Conservation (phyloP, 352 stramenopile genomes). For the Blastocystis sp. region DNA sequence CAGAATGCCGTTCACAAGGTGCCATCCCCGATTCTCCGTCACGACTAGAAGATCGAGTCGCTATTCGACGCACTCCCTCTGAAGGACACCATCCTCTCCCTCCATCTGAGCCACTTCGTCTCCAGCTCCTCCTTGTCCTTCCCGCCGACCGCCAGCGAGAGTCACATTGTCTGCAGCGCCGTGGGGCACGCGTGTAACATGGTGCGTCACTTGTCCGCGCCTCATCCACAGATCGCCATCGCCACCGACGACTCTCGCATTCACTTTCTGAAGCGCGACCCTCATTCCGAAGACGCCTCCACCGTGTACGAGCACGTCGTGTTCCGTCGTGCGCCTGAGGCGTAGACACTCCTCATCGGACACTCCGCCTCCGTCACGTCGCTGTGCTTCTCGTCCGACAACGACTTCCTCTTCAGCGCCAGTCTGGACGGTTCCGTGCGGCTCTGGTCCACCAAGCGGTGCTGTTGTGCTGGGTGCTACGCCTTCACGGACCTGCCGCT, state of each 20-base stretch:
- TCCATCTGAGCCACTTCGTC: constrained; percentile 42
- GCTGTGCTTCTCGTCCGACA: constrained; percentile 7
- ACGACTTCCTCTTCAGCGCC: constrained; percentile 1
- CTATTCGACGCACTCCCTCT: background rate
- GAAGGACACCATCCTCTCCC: background rate
- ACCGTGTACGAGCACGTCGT: constrained; percentile 4
- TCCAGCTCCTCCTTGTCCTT: background rate
- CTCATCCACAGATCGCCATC: constrained; percentile 26
- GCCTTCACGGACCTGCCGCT: constrained; percentile 23
- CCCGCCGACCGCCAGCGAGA: background rate
- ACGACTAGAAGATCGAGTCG: background rate
- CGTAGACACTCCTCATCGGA: constrained; percentile 1
- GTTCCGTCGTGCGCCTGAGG: background rate
- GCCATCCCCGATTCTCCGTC: background rate
- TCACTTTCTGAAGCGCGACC: constrained; percentile 5
- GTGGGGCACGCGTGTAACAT: background rate
- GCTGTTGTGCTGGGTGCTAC: background rate
- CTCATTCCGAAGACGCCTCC: background rate
- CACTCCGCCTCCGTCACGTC: background rate
- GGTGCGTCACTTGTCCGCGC: background rate
- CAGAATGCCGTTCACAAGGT: background rate
- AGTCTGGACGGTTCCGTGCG: constrained; percentile 59
- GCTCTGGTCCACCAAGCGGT: constrained; percentile 12
- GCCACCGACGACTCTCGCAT: constrained; percentile 51
- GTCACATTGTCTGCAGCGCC: background rate